Conservation (phyloP, 2,329 filamentous ascomycete genomes). For the Cordyceps javanica region DNA sequence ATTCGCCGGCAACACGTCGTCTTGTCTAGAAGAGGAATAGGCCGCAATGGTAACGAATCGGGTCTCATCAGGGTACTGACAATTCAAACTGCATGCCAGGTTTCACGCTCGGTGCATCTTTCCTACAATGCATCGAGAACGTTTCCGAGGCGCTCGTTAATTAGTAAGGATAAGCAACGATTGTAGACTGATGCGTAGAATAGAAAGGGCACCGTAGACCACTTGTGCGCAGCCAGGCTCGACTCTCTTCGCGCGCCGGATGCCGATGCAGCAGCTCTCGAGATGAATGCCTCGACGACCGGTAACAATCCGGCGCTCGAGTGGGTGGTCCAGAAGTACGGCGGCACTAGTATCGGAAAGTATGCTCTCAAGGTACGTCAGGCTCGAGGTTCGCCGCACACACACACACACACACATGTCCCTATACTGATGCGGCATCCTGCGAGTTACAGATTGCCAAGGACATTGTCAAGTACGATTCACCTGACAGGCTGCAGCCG, state of each 20-base stretch:
- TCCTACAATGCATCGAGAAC: background rate
- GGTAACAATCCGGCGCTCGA: background rate
- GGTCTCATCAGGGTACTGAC: background rate
- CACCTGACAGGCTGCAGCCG: background rate
- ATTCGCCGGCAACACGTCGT: background rate
- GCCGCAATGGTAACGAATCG: background rate
- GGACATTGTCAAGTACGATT: background rate
- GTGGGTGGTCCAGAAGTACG: constrained; percentile 3
- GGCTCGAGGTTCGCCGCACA: background rate
- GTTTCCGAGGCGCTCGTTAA: background rate
- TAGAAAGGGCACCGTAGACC: background rate
- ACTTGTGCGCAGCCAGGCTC: background rate
- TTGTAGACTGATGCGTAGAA: background rate
- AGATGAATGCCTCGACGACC: background rate
- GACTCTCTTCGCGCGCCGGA: too few species aligned
- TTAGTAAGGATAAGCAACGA: background rate
- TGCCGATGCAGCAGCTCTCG: background rate
- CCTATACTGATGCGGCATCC: background rate
- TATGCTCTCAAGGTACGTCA: background rate
- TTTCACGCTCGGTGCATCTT: background rate
- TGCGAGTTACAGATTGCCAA: background rate
- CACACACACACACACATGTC: background rate
- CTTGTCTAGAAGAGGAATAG: background rate
- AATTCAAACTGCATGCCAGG: too few species aligned
- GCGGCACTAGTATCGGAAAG: constrained; percentile 9